Conservation (phyloP, 306 rosid genomes). For the Sicyos edulis region DNA sequence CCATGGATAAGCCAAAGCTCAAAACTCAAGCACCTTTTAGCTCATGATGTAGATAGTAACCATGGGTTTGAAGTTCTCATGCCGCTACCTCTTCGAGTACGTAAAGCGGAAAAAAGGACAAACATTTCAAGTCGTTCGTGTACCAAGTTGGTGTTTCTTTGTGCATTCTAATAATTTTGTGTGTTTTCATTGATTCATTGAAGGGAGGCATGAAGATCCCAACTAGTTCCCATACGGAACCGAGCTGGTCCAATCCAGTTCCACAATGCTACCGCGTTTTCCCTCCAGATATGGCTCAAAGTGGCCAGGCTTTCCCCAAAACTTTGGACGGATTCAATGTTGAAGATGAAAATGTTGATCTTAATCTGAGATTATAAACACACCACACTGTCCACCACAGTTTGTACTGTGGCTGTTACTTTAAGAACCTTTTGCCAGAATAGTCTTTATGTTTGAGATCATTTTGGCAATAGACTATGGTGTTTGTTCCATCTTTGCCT, state of each 20-base stretch:
- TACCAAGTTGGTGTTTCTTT: background rate
- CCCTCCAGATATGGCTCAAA: constrained; percentile 40
- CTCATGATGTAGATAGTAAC: background rate
- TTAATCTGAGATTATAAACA: constrained; percentile 58
- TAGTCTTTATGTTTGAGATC: background rate
- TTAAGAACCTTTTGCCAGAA: background rate
- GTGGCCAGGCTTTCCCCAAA: constrained; percentile 28
- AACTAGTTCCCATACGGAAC: background rate
- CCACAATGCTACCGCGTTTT: constrained; percentile 39
- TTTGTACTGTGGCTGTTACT: constrained; percentile 1
- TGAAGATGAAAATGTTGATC: constrained; percentile 51
- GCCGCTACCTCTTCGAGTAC: background rate
- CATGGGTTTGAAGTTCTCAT: background rate
- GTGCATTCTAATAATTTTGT: background rate
- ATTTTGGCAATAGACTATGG: background rate
- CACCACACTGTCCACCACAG: background rate
- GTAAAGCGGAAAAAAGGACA: background rate
- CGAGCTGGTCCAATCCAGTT: constrained; percentile 18
- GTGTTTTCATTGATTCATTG: background rate
- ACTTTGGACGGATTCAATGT: constrained; percentile 25
- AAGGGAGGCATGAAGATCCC: constrained; percentile 12
- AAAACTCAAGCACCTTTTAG: background rate
- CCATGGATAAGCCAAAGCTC: background rate
- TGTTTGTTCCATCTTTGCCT: too few species aligned
- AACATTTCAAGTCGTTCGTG: background rate